Base-by-base conservation (phyloP, 768 basidiomycete species). In the Nevesoporus exiguus region DNA sequence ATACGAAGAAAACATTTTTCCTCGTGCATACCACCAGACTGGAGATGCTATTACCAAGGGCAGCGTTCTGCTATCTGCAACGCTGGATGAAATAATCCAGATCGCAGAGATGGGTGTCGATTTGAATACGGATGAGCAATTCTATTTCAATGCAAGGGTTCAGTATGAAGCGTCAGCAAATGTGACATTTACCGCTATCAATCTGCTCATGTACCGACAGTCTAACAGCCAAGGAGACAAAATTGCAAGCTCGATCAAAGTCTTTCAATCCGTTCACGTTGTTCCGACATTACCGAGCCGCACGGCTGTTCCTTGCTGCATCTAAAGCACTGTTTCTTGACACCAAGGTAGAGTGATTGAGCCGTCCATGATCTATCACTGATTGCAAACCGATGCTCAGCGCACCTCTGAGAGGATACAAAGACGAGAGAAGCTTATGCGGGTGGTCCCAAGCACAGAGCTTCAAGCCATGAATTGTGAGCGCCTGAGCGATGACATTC, bases 401-500 rank as follows among this genome's bases (percentile, higher is more conserved):
- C 7, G 10, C 2, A 56, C 54, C 15, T 59, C 58, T 0, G 58
- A 56, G 37, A 29, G 36, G n/a, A 59, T 59, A 7, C 47, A 59
- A 36, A 49, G 51, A n/a, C 11, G 24, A 8, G 36, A 51, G 7
- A 30, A 10, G 10, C 31, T 17, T 6, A 13, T 58, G 21, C 40
- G 22, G 36, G 22, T 47, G 0, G 45, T 62, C 11, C 41, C 60
- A 11, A 37, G 22, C 37, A 7, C 29, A n/a, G 49, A 58, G 17
- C 10, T 62, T 3, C 33, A 9, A 1, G 1, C 42, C 2, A 6
- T 40, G 1, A 3, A 51, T 1, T 33, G 61, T 48, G 10, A 48
- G 41, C 27, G 27, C 33, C 59, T 48, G 10, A 48, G 41, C 27
- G 27, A 29, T 29, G 27, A 29, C 27, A 29, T 29, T 8, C n/a